Evolutionary conservation across 2,329 filamentous ascomycete genomes (phyloP), one percentile per base, ranked within the genome.

Genomic region (Fusarium sarcochroum): DNA sequence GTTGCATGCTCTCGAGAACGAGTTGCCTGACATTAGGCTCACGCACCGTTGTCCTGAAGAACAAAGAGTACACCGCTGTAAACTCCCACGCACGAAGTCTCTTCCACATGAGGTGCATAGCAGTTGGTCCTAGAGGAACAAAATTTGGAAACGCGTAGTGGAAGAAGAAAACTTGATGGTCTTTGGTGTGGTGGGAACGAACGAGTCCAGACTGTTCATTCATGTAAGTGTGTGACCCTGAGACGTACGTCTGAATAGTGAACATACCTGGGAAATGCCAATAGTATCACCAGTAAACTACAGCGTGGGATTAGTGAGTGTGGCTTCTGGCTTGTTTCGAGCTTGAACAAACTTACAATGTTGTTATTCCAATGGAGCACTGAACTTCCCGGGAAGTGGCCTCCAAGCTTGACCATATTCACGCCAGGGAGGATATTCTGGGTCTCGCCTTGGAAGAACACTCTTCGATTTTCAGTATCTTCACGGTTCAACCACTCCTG

Each of bases 331-430:
- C 90, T 90, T 25, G 89, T 91, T 66, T 92, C 84, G 45, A 95
- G 84, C 3, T 91, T 93, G 79, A 95, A 92, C 8, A 92, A 92
- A 60, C 93, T 85, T 60, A 94, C 84, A n/a, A 96, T 78, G 49
- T 83, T 84, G 3, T 80, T 78, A 21, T 85, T 83, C 78, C 87
- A 92, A 21, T 90, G 84, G 68, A 92, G 75, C 11, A 93, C 87
- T 60, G 91, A 79, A 69, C 89, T 92, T 0, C 93, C 93, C 0
- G 90, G 90, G 73, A 95, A 96, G 79, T 96, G 93, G 0, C 93
- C 93, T 0, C 92, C 92, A 2, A 90, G 83, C 77, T 93, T 92
- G 57, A 95, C 82, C 1, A 86, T 87, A 37, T 81, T 86, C 8
- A 90, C 83, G 0, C 86, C 88, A 0, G 82, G 81, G 51, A 77